phyloP scores from a whole-genome alignment of 352 stramenopile genomes.

The Phytopythium aichiense region DNA sequence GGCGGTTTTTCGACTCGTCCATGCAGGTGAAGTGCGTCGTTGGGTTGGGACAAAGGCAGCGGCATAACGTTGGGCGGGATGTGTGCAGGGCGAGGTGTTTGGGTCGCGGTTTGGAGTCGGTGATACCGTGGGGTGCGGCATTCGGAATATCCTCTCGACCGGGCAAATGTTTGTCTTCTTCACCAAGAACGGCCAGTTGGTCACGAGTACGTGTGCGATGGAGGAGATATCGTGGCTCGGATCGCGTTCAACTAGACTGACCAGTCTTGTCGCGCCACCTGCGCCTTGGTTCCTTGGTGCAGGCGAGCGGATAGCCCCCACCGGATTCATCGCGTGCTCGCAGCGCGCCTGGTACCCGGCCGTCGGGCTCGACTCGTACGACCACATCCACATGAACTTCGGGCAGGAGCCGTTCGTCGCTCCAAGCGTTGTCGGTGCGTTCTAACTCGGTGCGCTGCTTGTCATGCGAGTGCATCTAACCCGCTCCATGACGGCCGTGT shows the following conservation, averaged over 20 bases:
- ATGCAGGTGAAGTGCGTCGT: constrained; percentile 26
- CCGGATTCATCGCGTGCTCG: constrained; percentile 33
- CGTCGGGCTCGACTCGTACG: constrained; percentile 80
- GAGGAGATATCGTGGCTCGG: neutral
- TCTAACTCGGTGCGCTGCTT: neutral
- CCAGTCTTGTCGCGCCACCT: neutral
- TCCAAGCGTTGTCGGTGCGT: constrained; percentile 27
- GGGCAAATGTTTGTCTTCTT: constrained; percentile 52
- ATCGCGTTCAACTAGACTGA: neutral
- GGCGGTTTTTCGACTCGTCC: constrained; percentile 52
- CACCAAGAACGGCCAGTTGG: constrained; percentile 61
- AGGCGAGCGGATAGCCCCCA: constrained; percentile 6
- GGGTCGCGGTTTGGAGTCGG: constrained; percentile 25
- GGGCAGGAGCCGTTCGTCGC: constrained; percentile 70
- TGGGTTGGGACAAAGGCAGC: neutral
- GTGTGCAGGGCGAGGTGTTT: constrained; percentile 25
- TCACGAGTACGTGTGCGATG: constrained; percentile 26
- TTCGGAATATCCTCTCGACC: constrained; percentile 15
- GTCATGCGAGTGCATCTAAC: neutral
- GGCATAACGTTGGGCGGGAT: neutral
- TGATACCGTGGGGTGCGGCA: constrained; percentile 32
- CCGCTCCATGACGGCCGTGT: neutral
- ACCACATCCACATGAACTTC: constrained; percentile 83
- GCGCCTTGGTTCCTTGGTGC: neutral
- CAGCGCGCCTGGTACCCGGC: constrained; percentile 71